phyloP scores from a whole-genome alignment of 495 filamentous ascomycete genomes.

The Staphylotrichum tortipilum region DNA sequence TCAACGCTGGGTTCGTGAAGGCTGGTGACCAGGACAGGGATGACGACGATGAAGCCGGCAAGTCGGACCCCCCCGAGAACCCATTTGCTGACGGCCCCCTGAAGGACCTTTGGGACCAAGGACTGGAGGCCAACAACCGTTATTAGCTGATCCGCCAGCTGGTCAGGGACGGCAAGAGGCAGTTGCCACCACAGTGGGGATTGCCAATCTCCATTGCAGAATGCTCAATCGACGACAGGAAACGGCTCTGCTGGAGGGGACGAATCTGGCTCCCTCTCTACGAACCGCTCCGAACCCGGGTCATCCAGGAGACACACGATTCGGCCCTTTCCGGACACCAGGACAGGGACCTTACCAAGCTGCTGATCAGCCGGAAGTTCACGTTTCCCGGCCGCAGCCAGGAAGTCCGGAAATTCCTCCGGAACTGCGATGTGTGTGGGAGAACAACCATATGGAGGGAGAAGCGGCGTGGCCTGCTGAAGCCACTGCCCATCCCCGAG shows the following conservation, averaged over 20 bases:
- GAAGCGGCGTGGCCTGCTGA: not conserved
- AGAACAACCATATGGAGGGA: not conserved
- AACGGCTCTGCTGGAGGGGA: not conserved
- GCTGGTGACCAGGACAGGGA: not conserved
- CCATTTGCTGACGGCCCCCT: not conserved
- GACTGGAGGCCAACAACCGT: not conserved
- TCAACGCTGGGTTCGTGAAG: not conserved
- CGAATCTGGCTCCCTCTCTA: not conserved
- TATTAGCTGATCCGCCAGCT: not conserved
- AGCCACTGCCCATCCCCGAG: not conserved
- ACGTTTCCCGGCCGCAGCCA: not conserved
- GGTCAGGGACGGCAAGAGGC: not conserved
- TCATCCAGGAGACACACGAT: not conserved
- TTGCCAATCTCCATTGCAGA: not conserved
- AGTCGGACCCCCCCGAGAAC: not conserved
- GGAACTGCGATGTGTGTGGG: not conserved
- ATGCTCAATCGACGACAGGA: not conserved
- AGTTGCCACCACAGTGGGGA: not conserved
- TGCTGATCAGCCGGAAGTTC: not conserved
- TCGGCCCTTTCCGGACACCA: not conserved
- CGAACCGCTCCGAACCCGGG: not conserved
- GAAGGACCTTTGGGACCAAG: not conserved
- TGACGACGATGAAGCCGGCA: not conserved
- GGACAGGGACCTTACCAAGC: not conserved
- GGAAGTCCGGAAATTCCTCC: not conserved